Conservation (phyloP, 768 basidiomycete genomes). For the Naganishia friedmannii region DNA sequence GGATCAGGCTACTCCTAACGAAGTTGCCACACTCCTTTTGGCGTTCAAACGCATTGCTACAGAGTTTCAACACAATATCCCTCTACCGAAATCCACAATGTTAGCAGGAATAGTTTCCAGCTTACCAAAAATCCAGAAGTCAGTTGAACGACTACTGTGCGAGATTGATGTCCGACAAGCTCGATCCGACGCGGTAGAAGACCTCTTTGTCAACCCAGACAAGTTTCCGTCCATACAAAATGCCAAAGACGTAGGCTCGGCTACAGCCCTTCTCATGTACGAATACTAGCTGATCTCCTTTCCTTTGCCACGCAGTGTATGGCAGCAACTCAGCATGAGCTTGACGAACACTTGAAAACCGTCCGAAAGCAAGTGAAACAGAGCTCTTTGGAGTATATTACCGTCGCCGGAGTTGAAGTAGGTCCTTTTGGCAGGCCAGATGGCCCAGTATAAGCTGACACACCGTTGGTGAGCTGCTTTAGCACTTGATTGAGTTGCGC, state of each 20-base stretch:
- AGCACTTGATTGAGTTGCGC: conserved; percentile 76
- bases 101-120: conserved; percentile 69
- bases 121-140: conserved; percentile 64
- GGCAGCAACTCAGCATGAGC: conserved; percentile 65
- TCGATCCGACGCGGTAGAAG: conserved; percentile 63
- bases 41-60: conserved; percentile 70
- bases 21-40: conserved; percentile 70
- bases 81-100: conserved; percentile 64
- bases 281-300: not conserved
- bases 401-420: conserved; percentile 69
- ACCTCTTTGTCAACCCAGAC: conserved; percentile 64
- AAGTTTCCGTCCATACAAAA: conserved; percentile 62
- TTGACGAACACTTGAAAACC: conserved; percentile 68
- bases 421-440: conserved; percentile 27
- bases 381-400: conserved; percentile 70
- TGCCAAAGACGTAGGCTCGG: conserved; percentile 59
- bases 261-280: not conserved
- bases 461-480: conserved; percentile 2
- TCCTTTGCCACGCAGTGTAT: conserved; percentile 58
- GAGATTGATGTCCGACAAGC: conserved; percentile 65
- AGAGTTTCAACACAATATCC: conserved; percentile 61
- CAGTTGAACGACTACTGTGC: conserved; percentile 59
- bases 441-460: conserved; percentile 9
- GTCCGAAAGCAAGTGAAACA: conserved; percentile 70
- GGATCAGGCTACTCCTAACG: conserved; percentile 67